A percentile compares a stretch with the other conserved stretches of the same genome.
Conservation (phyloP, 2,329 filamentous ascomycete species). For the Neonectria neomacrospora region DNA sequence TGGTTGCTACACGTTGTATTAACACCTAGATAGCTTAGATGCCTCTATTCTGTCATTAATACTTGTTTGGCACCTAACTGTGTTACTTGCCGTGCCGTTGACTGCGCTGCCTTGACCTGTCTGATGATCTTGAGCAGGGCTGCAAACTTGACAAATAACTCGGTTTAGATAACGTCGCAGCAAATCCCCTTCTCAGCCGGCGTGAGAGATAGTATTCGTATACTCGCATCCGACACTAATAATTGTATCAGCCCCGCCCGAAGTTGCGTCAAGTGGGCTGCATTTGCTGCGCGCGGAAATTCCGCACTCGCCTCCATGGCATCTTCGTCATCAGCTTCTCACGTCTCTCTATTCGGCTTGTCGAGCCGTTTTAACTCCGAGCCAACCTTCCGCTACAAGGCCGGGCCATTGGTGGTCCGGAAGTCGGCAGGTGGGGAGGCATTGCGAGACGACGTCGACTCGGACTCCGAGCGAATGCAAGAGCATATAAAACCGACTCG, state of each 20-base stretch:
- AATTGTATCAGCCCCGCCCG: slow-evolving; percentile 27
- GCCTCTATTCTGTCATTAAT: slow-evolving; percentile 3
- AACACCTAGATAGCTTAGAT: slow-evolving; percentile 1
- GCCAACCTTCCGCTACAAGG: slow-evolving; percentile 1
- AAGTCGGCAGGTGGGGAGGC: slow-evolving; percentile 21
- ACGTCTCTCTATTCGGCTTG: neutral
- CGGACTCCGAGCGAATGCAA: slow-evolving; percentile 28
- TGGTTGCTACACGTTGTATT: neutral
- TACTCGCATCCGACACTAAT: neutral
- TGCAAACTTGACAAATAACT: too few relatives aligned
- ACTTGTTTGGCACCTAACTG: too few relatives aligned
- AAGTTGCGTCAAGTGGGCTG: slow-evolving; percentile 21
- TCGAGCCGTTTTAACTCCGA: slow-evolving; percentile 22
- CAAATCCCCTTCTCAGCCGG: neutral
- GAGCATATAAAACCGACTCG: neutral
- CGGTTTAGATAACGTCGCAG: too few relatives aligned
- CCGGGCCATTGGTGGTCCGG: slow-evolving; percentile 31
- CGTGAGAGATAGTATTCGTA: neutral
- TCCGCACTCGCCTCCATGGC: neutral
- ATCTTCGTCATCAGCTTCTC: neutral
- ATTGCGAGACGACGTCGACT: slow-evolving; percentile 25
- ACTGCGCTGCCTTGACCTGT: too few relatives aligned
- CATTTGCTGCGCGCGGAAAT: neutral
- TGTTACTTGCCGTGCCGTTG: too few relatives aligned
- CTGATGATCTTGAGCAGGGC: too few relatives aligned